Evolutionary conservation across 805 yeast species (phyloP).

Genomic region (Nakazawaea wyomingensis): DNA sequence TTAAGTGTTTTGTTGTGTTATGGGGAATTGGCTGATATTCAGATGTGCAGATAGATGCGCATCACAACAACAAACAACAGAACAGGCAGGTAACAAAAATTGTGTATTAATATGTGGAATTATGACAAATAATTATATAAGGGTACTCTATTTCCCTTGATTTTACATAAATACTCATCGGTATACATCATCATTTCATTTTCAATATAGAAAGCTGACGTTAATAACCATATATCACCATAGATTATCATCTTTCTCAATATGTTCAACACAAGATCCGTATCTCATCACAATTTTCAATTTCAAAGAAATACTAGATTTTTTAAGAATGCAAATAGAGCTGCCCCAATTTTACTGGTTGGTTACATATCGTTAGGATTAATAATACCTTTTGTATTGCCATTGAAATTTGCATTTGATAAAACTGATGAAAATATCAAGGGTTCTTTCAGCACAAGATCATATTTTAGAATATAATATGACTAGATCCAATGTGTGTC

Average conservation of each 20-base stretch:
- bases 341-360: slow-evolving; percentile 19
- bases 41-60: no score
- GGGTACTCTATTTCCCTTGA: not conserved
- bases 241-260: no score
- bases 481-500: no score
- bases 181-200: no score
- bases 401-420: slow-evolving; percentile 22
- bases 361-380: slow-evolving; percentile 28
- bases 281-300: not conserved
- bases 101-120: not conserved
- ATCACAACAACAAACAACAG: no score
- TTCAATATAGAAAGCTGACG: not conserved
- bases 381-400: slow-evolving; percentile 29
- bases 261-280: slow-evolving; percentile 1
- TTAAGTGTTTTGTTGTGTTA: no score
- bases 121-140: not conserved
- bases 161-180: no score
- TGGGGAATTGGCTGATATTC: not conserved
- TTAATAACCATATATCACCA: not conserved
- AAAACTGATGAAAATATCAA: slow-evolving; percentile 15
- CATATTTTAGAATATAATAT: slow-evolving; percentile 12
- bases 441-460: slow-evolving; percentile 12
- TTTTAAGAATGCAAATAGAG: slow-evolving; percentile 2
- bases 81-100: no score
- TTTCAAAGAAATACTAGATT: slow-evolving; percentile 4